phyloP scores from a whole-genome alignment of 306 rosid genomes.

The Ochetophila trinervis region DNA sequence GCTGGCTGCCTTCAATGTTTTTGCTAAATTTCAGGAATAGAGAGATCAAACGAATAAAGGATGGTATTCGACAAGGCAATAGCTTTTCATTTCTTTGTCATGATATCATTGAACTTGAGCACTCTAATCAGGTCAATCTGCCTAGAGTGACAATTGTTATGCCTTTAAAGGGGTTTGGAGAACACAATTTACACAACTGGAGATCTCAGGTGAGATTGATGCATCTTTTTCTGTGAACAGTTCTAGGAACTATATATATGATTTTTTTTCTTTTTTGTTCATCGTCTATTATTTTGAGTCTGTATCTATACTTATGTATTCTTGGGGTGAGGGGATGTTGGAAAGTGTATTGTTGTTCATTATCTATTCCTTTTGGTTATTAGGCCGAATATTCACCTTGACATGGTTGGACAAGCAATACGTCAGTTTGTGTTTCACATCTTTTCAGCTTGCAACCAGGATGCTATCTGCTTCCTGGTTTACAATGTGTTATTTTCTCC shows the following conservation, averaged over 20 bases:
- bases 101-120: conserved; percentile 82
- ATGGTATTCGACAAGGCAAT: conserved; percentile 49
- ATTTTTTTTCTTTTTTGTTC: too few species aligned
- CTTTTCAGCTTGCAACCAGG: not conserved
- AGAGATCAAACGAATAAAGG: conserved; percentile 68
- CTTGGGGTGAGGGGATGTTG: too few species aligned
- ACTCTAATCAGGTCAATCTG: conserved; percentile 67
- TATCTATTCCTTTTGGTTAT: too few species aligned
- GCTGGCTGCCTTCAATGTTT: not conserved
- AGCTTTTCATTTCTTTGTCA: conserved; percentile 75
- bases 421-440: not conserved
- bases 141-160: conserved; percentile 79
- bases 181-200: conserved; percentile 96
- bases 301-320: too few species aligned
- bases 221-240: not conserved
- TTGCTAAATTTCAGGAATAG: conserved; percentile 53
- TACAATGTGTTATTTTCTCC: not conserved
- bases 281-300: too few species aligned
- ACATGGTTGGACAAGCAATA: too few species aligned
- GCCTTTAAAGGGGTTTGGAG: conserved; percentile 99
- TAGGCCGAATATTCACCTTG: too few species aligned
- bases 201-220: conserved; percentile 71
- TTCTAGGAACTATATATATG: too few species aligned
- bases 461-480: not conserved
- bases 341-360: too few species aligned